These are phyloP conservation scores for Clonostachys sp. DNA, from an alignment of 2,329 filamentous ascomycete genomes.

Conservation along the genomic window DNA sequence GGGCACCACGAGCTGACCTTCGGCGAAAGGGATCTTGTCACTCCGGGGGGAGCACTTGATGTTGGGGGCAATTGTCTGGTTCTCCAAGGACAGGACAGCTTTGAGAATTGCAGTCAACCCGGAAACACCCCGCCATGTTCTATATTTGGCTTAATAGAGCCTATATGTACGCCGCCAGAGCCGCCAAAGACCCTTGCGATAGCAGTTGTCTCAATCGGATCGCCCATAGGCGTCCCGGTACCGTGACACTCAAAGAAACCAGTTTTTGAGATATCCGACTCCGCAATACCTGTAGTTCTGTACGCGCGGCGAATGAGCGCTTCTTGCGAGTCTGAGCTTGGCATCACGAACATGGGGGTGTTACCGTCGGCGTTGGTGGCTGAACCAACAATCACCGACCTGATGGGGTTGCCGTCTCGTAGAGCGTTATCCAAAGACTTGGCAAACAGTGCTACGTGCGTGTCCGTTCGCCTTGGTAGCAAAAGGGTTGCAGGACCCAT, in stretches of 20 bases:
- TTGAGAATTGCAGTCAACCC: conserved; percentile 24
- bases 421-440: conserved; percentile 53
- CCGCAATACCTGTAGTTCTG: conserved; percentile 14
- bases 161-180: conserved; percentile 17
- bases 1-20: conserved; percentile 13
- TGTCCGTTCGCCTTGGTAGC: conserved; percentile 36
- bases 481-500: conserved; percentile 27
- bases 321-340: conserved; percentile 42
- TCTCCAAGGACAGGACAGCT: conserved; percentile 18
- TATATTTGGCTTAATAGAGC: conserved; percentile 29
- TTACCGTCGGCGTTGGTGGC: conserved; percentile 53
- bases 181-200: conserved; percentile 29
- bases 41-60: conserved; percentile 3
- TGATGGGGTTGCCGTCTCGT: conserved; percentile 47
- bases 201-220: conserved; percentile 48
- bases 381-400: conserved; percentile 40
- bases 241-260: conserved; percentile 46
- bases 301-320: conserved; percentile 31
- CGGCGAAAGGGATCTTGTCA: conserved; percentile 9
- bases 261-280: conserved; percentile 12
- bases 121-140: conserved; percentile 26
- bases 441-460: conserved; percentile 48
- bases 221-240: conserved; percentile 50
- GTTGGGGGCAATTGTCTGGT: conserved; percentile 16
- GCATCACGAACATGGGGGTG: conserved; percentile 47